Evolutionary conservation across 805 yeast species (phyloP), one percentile per base, ranked within the genome.

Genomic region (Lipomyces lipofer): DNA sequence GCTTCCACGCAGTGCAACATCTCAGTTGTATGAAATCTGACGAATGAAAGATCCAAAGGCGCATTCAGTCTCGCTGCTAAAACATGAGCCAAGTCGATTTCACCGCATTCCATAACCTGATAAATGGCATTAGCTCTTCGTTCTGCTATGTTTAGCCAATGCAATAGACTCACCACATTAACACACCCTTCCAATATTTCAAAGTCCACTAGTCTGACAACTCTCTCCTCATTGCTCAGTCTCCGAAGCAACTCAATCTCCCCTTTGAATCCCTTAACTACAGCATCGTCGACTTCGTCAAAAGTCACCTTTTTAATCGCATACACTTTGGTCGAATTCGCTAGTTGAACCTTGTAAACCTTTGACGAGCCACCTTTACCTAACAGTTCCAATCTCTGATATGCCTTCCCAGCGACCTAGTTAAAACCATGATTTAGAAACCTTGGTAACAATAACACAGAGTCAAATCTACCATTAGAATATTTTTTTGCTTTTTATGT

Each of bases 311-410:
- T 80, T 65, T 91, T 91, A 35, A 92, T 74, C 0, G 98, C 98
- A 68, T 79, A 88, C 0, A 80, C 70, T 61, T 78, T 81, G 56
- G 81, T 82, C 38, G 57, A 47, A 45, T 77, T 77, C 62, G 60
- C 59, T 0, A 80, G 73, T 62, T 79, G 85, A 1, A 85, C 94
- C 67, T 85, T 86, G 73, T 85, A 91, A 19, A 91, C 98, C 66
- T 86, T 88, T 0, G 97, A 90, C 0, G 97, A 80, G 0, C 97
- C 98, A 24, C 97, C 98, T 68, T 86, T 80, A 4, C 97, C 98
- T 17, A 91, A 69, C 12, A 87, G 73, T 65, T 89, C 97, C 25
- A 87, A 71, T 52, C 85, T 79, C 64, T 85, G 91, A 66, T 87
- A 92, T 40, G 77, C 77, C 30, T 76, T 76, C 1, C 79, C 82